These are phyloP conservation scores for Sporodiniella umbellata DNA, from an alignment of 371 early-diverging fungal genomes.

Conservation along the genomic window DNA sequence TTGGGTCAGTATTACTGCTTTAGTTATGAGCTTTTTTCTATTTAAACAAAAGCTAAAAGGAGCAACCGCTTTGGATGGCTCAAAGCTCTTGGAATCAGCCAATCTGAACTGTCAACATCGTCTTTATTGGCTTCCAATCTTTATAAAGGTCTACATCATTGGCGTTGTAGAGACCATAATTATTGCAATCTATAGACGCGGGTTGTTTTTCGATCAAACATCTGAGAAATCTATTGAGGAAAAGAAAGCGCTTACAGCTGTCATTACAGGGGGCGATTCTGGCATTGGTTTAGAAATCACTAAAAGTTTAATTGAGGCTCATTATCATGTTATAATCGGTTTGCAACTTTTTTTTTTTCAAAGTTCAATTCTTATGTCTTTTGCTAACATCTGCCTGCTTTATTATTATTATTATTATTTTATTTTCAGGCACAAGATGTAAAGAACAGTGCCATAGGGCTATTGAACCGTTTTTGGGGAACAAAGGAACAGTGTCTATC, in stretches of 20 bases:
- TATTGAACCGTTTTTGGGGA: background rate
- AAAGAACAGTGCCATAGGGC: background rate
- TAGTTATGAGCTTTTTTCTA: too few relatives aligned
- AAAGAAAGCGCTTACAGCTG: conserved; percentile 6
- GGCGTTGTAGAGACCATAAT: conserved; percentile 31
- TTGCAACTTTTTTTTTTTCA: background rate
- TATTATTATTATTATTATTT: too few relatives aligned
- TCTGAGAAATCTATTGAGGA: conserved; percentile 4
- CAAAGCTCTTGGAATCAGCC: background rate
- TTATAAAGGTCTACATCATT: conserved; percentile 27
- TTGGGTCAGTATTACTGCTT: too few relatives aligned
- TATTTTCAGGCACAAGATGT: background rate
- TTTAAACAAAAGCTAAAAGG: too few relatives aligned
- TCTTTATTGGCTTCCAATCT: conserved; percentile 12
- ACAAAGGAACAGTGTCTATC: background rate
- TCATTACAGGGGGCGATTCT: conserved; percentile 42
- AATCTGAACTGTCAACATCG: background rate
- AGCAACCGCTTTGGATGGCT: too few relatives aligned
- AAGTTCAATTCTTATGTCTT: background rate
- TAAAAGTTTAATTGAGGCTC: conserved; percentile 27
- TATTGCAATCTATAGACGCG: conserved; percentile 26
- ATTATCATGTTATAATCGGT: conserved; percentile 41
- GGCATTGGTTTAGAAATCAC: conserved; percentile 43
- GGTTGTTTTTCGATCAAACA: conserved; percentile 4
- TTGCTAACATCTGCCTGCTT: too few relatives aligned